Evolutionary conservation across 73 alveolate species (phyloP), one percentile per base, ranked within the genome.

Genomic region (Paramecium pentaurelia): DNA sequence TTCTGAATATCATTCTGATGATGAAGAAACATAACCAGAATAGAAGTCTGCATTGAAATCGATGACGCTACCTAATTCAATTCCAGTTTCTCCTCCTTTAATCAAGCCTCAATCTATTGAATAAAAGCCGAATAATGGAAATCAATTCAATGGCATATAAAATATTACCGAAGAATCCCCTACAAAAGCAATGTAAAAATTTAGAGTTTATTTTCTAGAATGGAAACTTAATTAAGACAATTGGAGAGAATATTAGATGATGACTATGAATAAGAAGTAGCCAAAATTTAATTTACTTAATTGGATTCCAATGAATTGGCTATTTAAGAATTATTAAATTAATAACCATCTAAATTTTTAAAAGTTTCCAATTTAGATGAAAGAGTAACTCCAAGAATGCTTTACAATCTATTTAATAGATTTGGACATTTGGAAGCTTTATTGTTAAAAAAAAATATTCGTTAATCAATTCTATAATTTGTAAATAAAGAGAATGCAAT

Each of bases 381-480:
- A 25, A 42, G 73, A 47, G 91, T 80, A n/a, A 80, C 91, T 18
- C 49, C 38, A 2, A 42, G 45, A 10, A 80, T 80, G 91, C 71
- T 80, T 14, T 80, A 44, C 77, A 80, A 80, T 80, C 77, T 80
- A 7, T 80, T 80, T 47, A 80, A 80, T 22, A 80, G 91, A 27
- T 80, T 80, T 80, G 91, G 77, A 30, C 44, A 80, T 42, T 20
- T 80, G 51, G 75, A 80, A n/a, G 71, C 47, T n/a, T 25, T 80
- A 16, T 64, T 25, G 20, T 80, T 22, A 30, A 47, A 49, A 36
- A 80, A 44, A 80, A 25, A 25, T 32, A 44, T 27, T 42, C 32
- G 49, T 22, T 80, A 25, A 27, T 60, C 91, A 2, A 34, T 40
- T 25, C 34, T 80, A 27, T 49, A 47, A 34, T 80, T 80, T 80